Conservation (phyloP, 2,329 filamentous ascomycete genomes). For the Fusarium cicatricum region DNA sequence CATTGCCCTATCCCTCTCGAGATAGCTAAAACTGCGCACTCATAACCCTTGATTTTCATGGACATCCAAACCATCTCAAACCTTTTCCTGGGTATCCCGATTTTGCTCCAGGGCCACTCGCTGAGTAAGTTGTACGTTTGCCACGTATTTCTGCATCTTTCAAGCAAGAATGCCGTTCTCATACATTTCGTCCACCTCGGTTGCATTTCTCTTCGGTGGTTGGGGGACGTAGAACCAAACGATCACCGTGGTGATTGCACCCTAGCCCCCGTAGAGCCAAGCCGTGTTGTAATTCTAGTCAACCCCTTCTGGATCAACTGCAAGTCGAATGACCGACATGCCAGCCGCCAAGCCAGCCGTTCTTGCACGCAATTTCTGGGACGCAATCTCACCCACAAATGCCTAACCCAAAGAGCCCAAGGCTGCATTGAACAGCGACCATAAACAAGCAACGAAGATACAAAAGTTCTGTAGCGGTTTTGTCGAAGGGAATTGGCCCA, state of each 20-base stretch:
- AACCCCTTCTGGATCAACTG: slow-evolving; percentile 17
- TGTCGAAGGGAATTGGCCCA: slow-evolving; percentile 2
- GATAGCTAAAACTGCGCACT: too few species aligned
- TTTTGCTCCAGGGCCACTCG: neutral
- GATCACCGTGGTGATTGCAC: slow-evolving; percentile 9
- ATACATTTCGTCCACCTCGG: slow-evolving; percentile 33
- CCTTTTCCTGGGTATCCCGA: too few species aligned
- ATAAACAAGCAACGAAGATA: slow-evolving; percentile 22
- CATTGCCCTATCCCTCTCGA: too few species aligned
- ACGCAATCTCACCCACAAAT: slow-evolving; percentile 19
- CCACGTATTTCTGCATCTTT: slow-evolving; percentile 23
- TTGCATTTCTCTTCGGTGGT: slow-evolving; percentile 21
- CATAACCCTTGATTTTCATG: too few species aligned
- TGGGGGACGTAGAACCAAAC: slow-evolving; percentile 24
- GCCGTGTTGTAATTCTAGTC: slow-evolving; percentile 26
- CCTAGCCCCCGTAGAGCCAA: slow-evolving; percentile 17
- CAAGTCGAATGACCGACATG: slow-evolving; percentile 3
- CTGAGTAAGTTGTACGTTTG: slow-evolving; percentile 15
- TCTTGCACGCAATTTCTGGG: slow-evolving; percentile 17
- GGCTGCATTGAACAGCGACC: slow-evolving; percentile 12
- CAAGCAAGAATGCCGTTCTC: slow-evolving; percentile 22
- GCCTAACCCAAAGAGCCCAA: slow-evolving; percentile 12
- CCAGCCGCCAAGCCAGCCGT: slow-evolving; percentile 17
- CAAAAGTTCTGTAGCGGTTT: slow-evolving; percentile 13
- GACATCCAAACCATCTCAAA: too few species aligned